Percentiles rank a stretch among this genome's conserved stretches.
phyloP scores from a whole-genome alignment of 2,329 filamentous ascomycete species.

The Penicillium hesseltinei region DNA sequence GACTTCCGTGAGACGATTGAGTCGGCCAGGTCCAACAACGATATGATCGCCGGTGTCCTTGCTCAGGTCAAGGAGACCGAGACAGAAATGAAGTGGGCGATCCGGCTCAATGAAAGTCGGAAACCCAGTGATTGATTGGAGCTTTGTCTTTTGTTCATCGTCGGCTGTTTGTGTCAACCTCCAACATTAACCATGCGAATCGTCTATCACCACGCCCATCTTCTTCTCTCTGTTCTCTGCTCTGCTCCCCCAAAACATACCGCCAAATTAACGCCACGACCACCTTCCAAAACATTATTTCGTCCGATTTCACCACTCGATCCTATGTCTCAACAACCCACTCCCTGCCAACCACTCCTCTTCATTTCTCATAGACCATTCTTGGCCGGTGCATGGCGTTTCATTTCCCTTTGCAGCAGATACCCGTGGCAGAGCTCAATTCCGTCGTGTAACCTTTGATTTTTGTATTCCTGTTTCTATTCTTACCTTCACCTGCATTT shows the following conservation, averaged over 20 bases:
- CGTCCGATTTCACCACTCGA: neutral
- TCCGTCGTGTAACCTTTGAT: constrained; percentile 1
- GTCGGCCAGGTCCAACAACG: constrained; percentile 30
- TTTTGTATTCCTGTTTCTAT: constrained; percentile 2
- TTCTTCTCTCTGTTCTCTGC: neutral
- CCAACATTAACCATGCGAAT: neutral
- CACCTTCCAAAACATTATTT: neutral
- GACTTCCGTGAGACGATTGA: constrained; percentile 38
- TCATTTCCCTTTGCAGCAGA: constrained; percentile 18
- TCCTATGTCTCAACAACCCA: neutral
- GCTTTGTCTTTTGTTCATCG: neutral
- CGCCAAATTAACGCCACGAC: neutral
- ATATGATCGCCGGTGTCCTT: constrained; percentile 37
- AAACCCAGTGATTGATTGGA: constrained; percentile 14
- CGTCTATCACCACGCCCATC: neutral
- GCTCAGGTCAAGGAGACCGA: constrained; percentile 43
- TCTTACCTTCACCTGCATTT: constrained; percentile 2
- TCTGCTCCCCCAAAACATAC: neutral
- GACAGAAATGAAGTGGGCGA: constrained; percentile 50
- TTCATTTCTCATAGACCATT: constrained; percentile 11
- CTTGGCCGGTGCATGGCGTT: constrained; percentile 21
- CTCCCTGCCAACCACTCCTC: neutral
- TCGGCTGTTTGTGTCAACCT: neutral
- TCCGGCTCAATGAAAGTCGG: constrained; percentile 42
- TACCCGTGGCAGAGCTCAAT: constrained; percentile 21